These are phyloP conservation scores for Fonsecaea erecta DNA, from an alignment of 2,329 filamentous ascomycete species.

Conservation along the genomic window DNA sequence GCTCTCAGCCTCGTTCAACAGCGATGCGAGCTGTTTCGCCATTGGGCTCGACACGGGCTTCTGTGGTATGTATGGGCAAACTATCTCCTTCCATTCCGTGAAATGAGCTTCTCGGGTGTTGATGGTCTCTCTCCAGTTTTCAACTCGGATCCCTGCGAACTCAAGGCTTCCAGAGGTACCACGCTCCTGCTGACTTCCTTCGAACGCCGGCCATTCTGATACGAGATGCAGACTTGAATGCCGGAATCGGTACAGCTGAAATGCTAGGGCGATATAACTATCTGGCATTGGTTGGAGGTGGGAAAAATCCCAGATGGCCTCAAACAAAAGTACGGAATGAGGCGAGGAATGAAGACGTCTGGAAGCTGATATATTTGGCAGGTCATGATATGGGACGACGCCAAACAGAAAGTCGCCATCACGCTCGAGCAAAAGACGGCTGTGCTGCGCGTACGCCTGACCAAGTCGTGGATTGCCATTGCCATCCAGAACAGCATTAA, in stretches of 20 bases:
- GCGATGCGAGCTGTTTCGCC: constrained; percentile 81
- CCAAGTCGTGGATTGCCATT: constrained; percentile 75
- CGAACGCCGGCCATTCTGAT: constrained; percentile 6
- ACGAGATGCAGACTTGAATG: constrained; percentile 68
- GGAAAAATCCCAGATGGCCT: constrained; percentile 80
- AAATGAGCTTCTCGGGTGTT: constrained; percentile 9
- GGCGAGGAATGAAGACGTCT: background rate
- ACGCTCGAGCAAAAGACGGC: constrained; percentile 78
- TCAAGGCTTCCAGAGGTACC: constrained; percentile 66
- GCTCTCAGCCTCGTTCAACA: constrained; percentile 83
- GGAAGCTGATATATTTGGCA: constrained; percentile 33
- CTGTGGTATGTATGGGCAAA: constrained; percentile 64
- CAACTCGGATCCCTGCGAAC: constrained; percentile 71
- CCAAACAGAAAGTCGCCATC: constrained; percentile 74
- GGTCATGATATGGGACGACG: constrained; percentile 90
- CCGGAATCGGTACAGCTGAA: constrained; percentile 78
- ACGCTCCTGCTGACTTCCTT: background rate
- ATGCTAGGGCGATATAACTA: constrained; percentile 90
- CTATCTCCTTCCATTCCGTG: constrained; percentile 29
- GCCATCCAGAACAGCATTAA: constrained; percentile 81
- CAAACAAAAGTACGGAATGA: constrained; percentile 71
- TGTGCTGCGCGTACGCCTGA: constrained; percentile 78
- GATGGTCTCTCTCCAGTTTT: constrained; percentile 60
- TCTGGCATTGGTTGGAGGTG: constrained; percentile 86
- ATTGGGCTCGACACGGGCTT: constrained; percentile 86